Conservation (phyloP, 352 stramenopile genomes). For the Pythium aphanidermatum region DNA sequence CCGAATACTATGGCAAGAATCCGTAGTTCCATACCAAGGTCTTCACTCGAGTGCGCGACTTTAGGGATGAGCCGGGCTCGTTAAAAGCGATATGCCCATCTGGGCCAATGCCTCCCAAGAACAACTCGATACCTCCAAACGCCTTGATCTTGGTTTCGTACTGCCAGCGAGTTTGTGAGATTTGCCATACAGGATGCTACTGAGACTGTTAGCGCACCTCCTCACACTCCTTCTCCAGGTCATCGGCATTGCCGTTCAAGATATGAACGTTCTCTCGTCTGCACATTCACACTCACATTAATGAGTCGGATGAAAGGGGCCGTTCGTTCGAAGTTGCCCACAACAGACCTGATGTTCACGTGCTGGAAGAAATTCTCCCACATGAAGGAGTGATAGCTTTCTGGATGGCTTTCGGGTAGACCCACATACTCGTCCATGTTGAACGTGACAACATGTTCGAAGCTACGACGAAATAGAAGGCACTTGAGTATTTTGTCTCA, state of each 20-base stretch:
- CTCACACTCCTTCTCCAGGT: conserved; percentile 71
- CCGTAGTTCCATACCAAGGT: conserved; percentile 65
- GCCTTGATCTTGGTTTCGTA: conserved; percentile 83
- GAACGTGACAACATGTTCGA: conserved; percentile 87
- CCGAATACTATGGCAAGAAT: no score
- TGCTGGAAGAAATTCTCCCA: conserved; percentile 87
- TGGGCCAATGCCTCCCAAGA: conserved; percentile 89
- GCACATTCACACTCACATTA: background rate
- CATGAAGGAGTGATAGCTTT: conserved; percentile 91
- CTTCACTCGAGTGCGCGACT: conserved; percentile 82
- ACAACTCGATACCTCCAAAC: conserved; percentile 87
- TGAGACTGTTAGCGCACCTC: conserved; percentile 27
- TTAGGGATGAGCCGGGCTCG: conserved; percentile 80
- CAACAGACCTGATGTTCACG: conserved; percentile 74
- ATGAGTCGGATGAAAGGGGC: no score
- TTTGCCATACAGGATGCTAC: no score
- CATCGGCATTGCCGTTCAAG: conserved; percentile 73
- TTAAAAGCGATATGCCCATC: conserved; percentile 94
- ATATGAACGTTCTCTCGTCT: conserved; percentile 86
- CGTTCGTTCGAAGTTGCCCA: no score
- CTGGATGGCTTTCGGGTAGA: conserved; percentile 66
- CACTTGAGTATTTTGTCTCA: background rate
- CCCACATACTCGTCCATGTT: conserved; percentile 91
- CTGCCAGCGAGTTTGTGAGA: no score
- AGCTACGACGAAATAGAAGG: conserved; percentile 27